A percentile compares a stretch with the other conserved stretches of the same genome.
Conservation (phyloP, 108 stramenopile species). For the Fragilaria crotonensis region DNA sequence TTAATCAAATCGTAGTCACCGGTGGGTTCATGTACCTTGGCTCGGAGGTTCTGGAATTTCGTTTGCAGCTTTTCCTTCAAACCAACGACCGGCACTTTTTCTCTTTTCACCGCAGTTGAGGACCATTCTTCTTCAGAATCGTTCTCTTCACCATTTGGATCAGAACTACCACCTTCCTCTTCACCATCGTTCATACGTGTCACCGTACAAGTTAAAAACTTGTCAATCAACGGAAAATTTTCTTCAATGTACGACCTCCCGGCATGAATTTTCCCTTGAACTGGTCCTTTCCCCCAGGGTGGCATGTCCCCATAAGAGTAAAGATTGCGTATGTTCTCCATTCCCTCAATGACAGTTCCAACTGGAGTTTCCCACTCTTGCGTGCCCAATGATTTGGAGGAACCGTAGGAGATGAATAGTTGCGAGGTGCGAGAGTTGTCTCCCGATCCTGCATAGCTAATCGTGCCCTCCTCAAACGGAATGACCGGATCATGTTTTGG, state of each 20-base stretch:
- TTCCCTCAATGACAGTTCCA: slow-evolving; percentile 57
- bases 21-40: background rate
- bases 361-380: slow-evolving; percentile 81
- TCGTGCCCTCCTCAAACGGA: slow-evolving; percentile 56
- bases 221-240: slow-evolving; percentile 55
- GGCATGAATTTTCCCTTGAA: slow-evolving; percentile 47
- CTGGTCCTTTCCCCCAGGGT: slow-evolving; percentile 68
- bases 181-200: background rate
- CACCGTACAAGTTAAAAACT: slow-evolving; percentile 26
- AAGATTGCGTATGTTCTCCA: slow-evolving; percentile 46
- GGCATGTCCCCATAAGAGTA: slow-evolving; percentile 81
- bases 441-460: slow-evolving; percentile 63
- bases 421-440: slow-evolving; percentile 67
- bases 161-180: too few species aligned
- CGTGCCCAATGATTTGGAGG: slow-evolving; percentile 41
- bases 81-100: background rate
- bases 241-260: slow-evolving; percentile 56
- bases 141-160: background rate
- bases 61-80: background rate
- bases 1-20: background rate
- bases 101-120: background rate
- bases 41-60: background rate
- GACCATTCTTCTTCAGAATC: background rate
- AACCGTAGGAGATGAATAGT: slow-evolving; percentile 66
- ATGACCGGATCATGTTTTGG: slow-evolving; percentile 47